Base-by-base conservation (phyloP, 2,329 filamentous ascomycete species). In the Colletotrichum sp. region DNA sequence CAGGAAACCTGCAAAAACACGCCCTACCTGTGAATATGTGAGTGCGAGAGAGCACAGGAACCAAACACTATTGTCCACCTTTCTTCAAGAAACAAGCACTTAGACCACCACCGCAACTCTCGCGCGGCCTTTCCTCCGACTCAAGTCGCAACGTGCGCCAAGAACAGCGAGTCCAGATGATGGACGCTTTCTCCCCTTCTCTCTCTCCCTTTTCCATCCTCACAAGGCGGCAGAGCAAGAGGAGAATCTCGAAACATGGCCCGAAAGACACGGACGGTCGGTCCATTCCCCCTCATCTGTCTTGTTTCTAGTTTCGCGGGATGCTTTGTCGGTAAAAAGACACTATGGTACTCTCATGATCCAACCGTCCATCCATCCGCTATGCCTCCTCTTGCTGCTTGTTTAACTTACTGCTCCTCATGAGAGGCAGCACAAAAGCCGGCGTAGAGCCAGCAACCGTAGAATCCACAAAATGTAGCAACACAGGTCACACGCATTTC, bases 121-220 rank as follows among this genome's bases (percentile, higher is more conserved):
- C 62, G 32, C n/a, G 16, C 57, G 22, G 69, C 71, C 64, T 34
- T 65, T 55, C 12, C 62, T 60, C 62, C 72, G 28, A 66, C 62
- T 66, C 68, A 72, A 71, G 57, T 76, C 59, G 59, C 74, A 74
- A 74, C 74, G 74, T 76, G 70, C 64, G 70, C 70, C 74, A 75
- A 75, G 73, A 55, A 69, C 18, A 30, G 39, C 69, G 74, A 76
- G 22, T 73, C 65, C 64, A 74, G 74, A 76, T 74, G 74, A 76
- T 66, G 70, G 74, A 18, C 32, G 55, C n/a, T 62, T 62, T 62
- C 28, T 62, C 59, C 44, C 44, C n/a, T 48, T 48, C 15, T 48
- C 44, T 48, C 44, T 48, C 39, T 44, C 39, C n/a, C 39, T 36
- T 2, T 2, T 44, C 8, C 18, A 1, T 44, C 39, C 18, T 12